Conservation (phyloP, 2,329 filamentous ascomycete genomes). For the Fusarium bulbicola region DNA sequence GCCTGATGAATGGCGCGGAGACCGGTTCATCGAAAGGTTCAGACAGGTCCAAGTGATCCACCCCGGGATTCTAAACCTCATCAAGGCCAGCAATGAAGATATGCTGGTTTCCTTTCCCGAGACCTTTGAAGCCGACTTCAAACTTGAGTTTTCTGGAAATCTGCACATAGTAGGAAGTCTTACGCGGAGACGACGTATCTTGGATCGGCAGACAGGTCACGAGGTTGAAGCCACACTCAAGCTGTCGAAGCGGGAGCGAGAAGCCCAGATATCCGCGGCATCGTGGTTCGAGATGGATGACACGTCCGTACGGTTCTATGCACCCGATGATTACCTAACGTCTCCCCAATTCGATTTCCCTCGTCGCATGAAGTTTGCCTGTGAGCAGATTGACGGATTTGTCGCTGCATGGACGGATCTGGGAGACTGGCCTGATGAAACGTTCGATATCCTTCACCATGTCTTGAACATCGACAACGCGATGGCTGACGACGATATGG, state of each 20-base stretch:
- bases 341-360: not conserved
- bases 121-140: not conserved
- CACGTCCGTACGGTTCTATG: not conserved
- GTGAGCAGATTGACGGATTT: not conserved
- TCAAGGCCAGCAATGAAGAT: not conserved
- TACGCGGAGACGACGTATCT: not conserved
- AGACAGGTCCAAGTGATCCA: not conserved
- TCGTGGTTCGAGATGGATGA: not conserved
- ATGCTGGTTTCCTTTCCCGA: not conserved
- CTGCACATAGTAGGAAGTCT: not conserved
- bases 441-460: not conserved
- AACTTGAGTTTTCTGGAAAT: not conserved
- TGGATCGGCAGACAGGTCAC: not conserved
- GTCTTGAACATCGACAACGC: not conserved
- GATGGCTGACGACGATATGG: too few species aligned
- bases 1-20: not conserved
- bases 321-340: not conserved
- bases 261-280: not conserved
- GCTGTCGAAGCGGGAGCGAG: not conserved
- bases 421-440: not conserved
- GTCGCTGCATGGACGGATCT: not conserved
- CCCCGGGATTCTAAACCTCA: not conserved
- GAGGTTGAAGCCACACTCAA: not conserved
- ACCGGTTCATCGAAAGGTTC: not conserved
- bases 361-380: not conserved